phyloP scores from a whole-genome alignment of 2,329 filamentous ascomycete genomes.

The Hirsutella thompsonii region DNA sequence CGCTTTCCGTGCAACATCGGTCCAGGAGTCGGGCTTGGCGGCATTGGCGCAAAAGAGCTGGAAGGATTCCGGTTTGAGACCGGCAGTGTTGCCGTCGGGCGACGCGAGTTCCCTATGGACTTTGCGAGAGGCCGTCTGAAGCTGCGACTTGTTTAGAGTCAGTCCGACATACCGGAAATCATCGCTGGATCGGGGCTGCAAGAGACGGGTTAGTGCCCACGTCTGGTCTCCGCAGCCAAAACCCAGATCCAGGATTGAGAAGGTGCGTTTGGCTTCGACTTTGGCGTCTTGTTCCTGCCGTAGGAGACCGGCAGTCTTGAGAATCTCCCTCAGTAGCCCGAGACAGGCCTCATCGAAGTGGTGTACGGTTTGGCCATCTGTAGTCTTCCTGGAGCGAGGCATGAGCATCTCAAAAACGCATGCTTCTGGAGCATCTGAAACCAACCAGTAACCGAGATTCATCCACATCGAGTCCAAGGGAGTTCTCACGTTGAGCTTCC shows the following conservation, averaged over 20 bases:
- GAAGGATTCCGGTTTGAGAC: slow-evolving; percentile 10
- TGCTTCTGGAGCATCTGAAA: no score
- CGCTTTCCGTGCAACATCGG: slow-evolving; percentile 8
- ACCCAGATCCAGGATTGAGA: slow-evolving; percentile 38
- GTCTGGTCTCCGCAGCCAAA: slow-evolving; percentile 49
- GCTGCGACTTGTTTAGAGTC: slow-evolving; percentile 34
- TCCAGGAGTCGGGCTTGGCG: slow-evolving; percentile 31
- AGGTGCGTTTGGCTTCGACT: neutral
- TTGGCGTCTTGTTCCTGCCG: neutral
- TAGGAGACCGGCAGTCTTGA: slow-evolving; percentile 28
- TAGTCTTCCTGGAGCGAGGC: slow-evolving; percentile 13
- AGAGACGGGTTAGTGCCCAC: slow-evolving; percentile 24
- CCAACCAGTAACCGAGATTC: slow-evolving; percentile 47
- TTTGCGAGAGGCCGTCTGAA: slow-evolving; percentile 19
- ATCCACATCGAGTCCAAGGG: slow-evolving; percentile 45
- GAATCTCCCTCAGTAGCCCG: slow-evolving; percentile 33
- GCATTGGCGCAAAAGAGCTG: slow-evolving; percentile 36
- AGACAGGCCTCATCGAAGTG: slow-evolving; percentile 32
- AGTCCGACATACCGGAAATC: slow-evolving; percentile 37
- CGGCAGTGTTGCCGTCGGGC: neutral
- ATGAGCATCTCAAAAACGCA: no score
- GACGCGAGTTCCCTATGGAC: slow-evolving; percentile 12
- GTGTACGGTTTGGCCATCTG: slow-evolving; percentile 15
- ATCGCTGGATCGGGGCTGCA: slow-evolving; percentile 8
- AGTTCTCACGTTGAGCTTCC: slow-evolving; percentile 36